These are phyloP conservation scores for Cutaneotrichosporon arboriforme DNA, from an alignment of 1,284 basidiomycete genomes.

Conservation along the genomic window DNA sequence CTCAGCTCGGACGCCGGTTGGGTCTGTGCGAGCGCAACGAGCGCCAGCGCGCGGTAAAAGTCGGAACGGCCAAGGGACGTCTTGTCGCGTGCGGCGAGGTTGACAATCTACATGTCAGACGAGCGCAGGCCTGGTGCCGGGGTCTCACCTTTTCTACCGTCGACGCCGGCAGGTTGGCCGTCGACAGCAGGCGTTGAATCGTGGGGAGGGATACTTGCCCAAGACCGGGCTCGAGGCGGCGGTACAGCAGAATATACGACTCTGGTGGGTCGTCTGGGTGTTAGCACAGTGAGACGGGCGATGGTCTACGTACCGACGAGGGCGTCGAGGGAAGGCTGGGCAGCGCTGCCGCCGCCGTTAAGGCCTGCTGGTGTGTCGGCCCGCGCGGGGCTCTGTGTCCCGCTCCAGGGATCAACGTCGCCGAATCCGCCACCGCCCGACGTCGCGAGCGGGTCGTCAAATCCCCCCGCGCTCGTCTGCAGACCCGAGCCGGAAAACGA, in stretches of 20 bases:
- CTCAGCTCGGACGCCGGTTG: conserved; percentile 45
- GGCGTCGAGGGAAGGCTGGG: conserved; percentile 18
- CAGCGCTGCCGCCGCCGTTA: background rate
- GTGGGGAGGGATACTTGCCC: conserved; percentile 72
- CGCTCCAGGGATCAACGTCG: conserved; percentile 80
- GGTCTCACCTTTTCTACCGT: conserved; percentile 77
- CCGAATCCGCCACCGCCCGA: conserved; percentile 45
- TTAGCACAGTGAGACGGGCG: background rate
- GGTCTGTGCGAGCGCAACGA: conserved; percentile 70
- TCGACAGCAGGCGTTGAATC: conserved; percentile 68
- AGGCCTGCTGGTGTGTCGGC: conserved; percentile 17
- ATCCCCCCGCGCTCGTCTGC: conserved; percentile 6
- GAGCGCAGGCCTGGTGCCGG: conserved; percentile 18
- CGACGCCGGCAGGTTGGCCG: conserved; percentile 68
- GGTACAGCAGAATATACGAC: conserved; percentile 67
- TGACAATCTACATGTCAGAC: conserved; percentile 62
- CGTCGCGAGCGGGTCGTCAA: conserved; percentile 36
- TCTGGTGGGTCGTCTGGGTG: conserved; percentile 73
- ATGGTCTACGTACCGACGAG: conserved; percentile 30
- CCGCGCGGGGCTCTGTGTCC: conserved; percentile 61
- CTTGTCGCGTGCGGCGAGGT: conserved; percentile 51
- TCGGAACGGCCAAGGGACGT: conserved; percentile 49
- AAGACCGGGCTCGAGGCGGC: conserved; percentile 61
- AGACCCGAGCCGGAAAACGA: conserved; percentile 11
- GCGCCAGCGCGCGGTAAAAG: conserved; percentile 78